Evolutionary conservation across 257 asterid species (phyloP).

Genomic region (Rubia yunnanensis): DNA sequence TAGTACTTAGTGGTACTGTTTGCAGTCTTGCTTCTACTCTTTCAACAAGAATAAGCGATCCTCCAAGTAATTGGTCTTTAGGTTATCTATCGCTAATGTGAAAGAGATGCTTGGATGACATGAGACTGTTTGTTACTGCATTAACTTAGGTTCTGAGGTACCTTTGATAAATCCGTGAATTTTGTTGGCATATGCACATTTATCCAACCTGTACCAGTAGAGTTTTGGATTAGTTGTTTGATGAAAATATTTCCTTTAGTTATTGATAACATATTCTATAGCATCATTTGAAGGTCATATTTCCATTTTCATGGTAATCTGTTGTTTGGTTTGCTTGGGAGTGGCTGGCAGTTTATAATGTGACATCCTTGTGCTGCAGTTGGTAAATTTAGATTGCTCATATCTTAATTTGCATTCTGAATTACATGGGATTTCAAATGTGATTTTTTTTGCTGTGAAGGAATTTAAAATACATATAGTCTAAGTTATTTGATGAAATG

Average conservation of each 20-base stretch:
- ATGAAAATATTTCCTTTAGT: background rate
- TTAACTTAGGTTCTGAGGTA: no score
- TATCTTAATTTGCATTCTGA: background rate
- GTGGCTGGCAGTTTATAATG: background rate
- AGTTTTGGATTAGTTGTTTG: no score
- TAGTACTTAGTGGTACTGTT: background rate
- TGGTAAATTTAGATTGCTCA: background rate
- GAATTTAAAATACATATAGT: background rate
- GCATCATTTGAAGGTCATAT: background rate
- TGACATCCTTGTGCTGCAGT: background rate
- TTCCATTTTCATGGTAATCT: background rate
- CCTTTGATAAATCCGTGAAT: background rate
- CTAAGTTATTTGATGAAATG: background rate
- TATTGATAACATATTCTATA: background rate
- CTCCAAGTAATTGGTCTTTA: background rate
- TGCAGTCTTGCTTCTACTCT: background rate
- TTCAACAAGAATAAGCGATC: background rate
- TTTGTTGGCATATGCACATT: no score
- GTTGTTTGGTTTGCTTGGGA: background rate
- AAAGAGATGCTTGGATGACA: background rate
- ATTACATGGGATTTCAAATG: background rate
- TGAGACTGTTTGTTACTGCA: background rate
- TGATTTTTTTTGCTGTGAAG: background rate
- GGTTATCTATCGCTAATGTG: background rate
- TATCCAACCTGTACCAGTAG: no score